A percentile compares a stretch with the other conserved stretches of the same genome.
phyloP scores from a whole-genome alignment of 2,329 filamentous ascomycete species.

The Scedosporium apiospermum region DNA sequence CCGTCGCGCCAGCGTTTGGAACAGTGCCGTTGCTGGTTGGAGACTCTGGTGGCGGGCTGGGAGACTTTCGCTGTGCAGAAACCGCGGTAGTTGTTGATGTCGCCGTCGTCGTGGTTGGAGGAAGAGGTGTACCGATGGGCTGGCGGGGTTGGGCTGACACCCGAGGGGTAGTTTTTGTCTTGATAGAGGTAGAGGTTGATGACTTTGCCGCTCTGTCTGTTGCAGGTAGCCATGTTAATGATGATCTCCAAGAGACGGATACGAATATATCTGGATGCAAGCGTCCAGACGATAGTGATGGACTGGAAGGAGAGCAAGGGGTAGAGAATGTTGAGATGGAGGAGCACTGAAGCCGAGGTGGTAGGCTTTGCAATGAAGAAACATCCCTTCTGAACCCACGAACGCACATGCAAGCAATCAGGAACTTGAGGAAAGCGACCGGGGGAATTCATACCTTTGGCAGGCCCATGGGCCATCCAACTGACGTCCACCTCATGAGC shows the following conservation, averaged over 20 bases:
- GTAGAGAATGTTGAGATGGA: neutral
- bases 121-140: constrained; percentile 1
- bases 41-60: neutral
- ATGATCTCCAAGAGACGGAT: neutral
- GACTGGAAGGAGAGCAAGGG: neutral
- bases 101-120: constrained; percentile 1
- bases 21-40: neutral
- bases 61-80: neutral
- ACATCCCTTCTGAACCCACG: neutral
- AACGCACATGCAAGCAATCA: neutral
- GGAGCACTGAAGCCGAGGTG: neutral
- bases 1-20: neutral
- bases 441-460: constrained; percentile 56
- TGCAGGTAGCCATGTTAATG: neutral
- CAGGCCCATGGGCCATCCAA: constrained; percentile 76
- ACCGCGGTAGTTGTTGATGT: neutral
- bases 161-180: neutral
- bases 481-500: constrained; percentile 78
- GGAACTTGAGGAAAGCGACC: constrained; percentile 1
- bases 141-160: neutral
- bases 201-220: neutral
- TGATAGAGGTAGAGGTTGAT: neutral
- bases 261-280: neutral
- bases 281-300: neutral
- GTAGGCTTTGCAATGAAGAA: constrained; percentile 13